These are phyloP conservation scores for Anisodus acutangulus DNA, from an alignment of 257 asterid species.

Conservation along the genomic window DNA sequence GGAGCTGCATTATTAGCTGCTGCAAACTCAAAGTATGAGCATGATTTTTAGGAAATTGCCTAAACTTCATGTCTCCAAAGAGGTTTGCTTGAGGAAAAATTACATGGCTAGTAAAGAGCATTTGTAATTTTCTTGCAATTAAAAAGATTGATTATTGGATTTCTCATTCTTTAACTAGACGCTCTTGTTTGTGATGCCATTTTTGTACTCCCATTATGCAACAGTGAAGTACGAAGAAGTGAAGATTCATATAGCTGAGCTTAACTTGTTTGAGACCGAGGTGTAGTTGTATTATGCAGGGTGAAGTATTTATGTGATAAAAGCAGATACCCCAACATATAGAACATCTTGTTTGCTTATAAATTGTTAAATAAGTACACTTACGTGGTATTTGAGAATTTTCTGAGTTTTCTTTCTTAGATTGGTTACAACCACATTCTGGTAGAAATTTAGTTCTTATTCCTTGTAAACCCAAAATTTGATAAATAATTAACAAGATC, in stretches of 20 bases:
- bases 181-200: slow-evolving; percentile 25
- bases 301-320: background rate
- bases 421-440: background rate
- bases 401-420: background rate
- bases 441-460: background rate
- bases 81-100: too few species aligned
- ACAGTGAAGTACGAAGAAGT: background rate
- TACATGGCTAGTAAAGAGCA: background rate
- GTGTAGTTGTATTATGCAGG: background rate
- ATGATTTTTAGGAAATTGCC: slow-evolving; percentile 33
- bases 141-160: slow-evolving; percentile 6
- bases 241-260: background rate
- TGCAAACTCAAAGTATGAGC: slow-evolving; percentile 66
- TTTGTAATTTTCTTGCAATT: background rate
- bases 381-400: background rate
- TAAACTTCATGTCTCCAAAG: background rate
- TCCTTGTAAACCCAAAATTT: background rate
- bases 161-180: slow-evolving; percentile 2
- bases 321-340: background rate
- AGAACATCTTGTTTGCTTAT: background rate
- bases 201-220: background rate
- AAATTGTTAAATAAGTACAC: background rate
- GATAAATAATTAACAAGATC: background rate
- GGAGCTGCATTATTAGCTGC: slow-evolving; percentile 93
- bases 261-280: background rate